Evolutionary conservation across 345 rosid genomes (phyloP).

Genomic region (Stellera chamaejasme): DNA sequence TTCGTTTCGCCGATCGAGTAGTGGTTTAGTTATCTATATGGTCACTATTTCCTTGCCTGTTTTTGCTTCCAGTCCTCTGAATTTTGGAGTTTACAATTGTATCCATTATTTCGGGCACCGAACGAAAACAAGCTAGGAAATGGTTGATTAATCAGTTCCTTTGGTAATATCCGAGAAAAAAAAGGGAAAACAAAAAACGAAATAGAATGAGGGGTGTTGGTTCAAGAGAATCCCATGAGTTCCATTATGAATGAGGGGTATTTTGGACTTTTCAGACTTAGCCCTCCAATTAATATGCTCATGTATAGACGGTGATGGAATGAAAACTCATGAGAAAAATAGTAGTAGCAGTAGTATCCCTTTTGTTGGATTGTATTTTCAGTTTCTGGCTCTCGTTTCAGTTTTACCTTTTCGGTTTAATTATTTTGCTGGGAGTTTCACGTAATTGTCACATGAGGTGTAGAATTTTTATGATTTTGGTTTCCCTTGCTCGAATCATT

Average conservation of each 20-base stretch:
- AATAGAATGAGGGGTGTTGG: neutral
- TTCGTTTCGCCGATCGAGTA: neutral
- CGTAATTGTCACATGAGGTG: no score
- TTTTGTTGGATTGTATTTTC: neutral
- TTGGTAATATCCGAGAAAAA: neutral
- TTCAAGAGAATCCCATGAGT: slow-evolving; percentile 41
- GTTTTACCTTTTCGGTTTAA: no score
- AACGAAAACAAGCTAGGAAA: slow-evolving; percentile 53
- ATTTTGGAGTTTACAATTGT: neutral
- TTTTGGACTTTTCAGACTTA: neutral
- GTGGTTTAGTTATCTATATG: neutral
- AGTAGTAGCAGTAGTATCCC: no score
- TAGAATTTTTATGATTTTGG: neutral
- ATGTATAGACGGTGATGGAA: neutral
- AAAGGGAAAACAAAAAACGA: neutral
- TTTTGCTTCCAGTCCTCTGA: slow-evolving; percentile 7
- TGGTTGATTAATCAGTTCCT: slow-evolving; percentile 11
- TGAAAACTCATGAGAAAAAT: no score
- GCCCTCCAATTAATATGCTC: slow-evolving; percentile 8
- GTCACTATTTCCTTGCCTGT: slow-evolving; percentile 47
- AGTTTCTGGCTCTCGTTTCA: neutral
- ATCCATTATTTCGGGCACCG: slow-evolving; percentile 2
- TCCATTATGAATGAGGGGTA: slow-evolving; percentile 22
- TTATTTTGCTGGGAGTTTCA: no score
- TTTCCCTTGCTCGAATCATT: neutral